Evolutionary conservation across 768 basidiomycete genomes (phyloP), one percentile per base, ranked within the genome.

Genomic region (Tylopilus plumbeoviolaceoides): DNA sequence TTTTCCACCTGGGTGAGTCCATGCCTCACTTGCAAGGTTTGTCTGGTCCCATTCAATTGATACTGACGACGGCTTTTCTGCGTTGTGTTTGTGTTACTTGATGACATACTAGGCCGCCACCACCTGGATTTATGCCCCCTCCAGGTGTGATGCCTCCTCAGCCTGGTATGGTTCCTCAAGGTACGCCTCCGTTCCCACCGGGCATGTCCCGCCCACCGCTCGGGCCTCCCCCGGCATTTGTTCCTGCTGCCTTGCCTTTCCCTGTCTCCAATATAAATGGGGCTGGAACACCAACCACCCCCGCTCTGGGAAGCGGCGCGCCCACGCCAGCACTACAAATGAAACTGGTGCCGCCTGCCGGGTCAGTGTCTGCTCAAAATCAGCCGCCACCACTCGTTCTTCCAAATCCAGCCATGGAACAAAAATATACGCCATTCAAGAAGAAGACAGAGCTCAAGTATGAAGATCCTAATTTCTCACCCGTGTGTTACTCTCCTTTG

Each of bases 391-490:
- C 47, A 31, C 67, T 78, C 25, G 69, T 59, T 18, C 69, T 89
- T 36, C 88, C 87, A 1, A 77, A 83, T 60, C 75, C 79, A 9
- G 70, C 75, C 5, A 68, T 82, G 36, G 72, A 76, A 18, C 87
- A 91, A 72, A 82, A 77, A 14, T 85, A 88, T 61, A 80, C 85
- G 12, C 75, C 81, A 2, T 82, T 89, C 63, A 92, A 91, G 76
- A 89, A 90, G 67, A 72, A 76, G 14, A 89, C 88, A 2, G 77
- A 78, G 20, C 74, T 93, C 41, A 87, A 91, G 67, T 89, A 84
- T 68, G 65, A 72, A 14, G 87, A 93, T 61, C 72, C 90, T 0
- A 90, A 91, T 63, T 91, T 89, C 66, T 83, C 81, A 52, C 86
- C 89, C 5, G 91, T 91, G 59, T 42, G 84, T 76, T 38, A 21